These are phyloP conservation scores for Dothistroma pini DNA, from an alignment of 2,329 filamentous ascomycete species.

Conservation along the genomic window DNA sequence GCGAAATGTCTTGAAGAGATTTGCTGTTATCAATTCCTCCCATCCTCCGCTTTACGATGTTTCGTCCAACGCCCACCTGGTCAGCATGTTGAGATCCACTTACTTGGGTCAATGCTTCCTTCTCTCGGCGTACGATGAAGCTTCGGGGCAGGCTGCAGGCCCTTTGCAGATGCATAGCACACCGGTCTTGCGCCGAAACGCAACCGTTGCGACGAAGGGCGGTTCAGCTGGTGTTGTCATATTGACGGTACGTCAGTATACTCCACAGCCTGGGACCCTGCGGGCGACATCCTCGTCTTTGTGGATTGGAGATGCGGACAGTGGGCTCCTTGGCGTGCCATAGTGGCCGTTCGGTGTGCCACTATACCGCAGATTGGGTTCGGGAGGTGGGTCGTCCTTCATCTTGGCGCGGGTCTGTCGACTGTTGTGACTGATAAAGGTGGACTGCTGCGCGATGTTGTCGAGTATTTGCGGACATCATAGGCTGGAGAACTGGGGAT, in stretches of 20 bases:
- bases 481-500: background rate
- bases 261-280: constrained; percentile 1
- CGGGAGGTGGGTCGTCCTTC: background rate
- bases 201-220: background rate
- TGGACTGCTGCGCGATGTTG: background rate
- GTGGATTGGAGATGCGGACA: constrained; percentile 3
- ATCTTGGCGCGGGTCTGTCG: background rate
- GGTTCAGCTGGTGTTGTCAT: background rate
- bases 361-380: background rate
- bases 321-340: background rate
- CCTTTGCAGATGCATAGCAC: background rate
- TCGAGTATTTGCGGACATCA: background rate
- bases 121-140: background rate
- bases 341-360: background rate
- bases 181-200: background rate
- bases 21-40: constrained; percentile 3
- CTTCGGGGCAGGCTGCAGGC: background rate
- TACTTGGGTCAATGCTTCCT: background rate
- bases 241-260: background rate
- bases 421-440: background rate
- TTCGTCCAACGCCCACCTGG: background rate
- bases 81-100: constrained; percentile 12
- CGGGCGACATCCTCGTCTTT: background rate
- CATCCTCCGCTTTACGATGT: constrained; percentile 1
- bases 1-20: background rate